Evolutionary conservation across 441 rosid species (phyloP).

Genomic region (Raphanus hybrid): DNA sequence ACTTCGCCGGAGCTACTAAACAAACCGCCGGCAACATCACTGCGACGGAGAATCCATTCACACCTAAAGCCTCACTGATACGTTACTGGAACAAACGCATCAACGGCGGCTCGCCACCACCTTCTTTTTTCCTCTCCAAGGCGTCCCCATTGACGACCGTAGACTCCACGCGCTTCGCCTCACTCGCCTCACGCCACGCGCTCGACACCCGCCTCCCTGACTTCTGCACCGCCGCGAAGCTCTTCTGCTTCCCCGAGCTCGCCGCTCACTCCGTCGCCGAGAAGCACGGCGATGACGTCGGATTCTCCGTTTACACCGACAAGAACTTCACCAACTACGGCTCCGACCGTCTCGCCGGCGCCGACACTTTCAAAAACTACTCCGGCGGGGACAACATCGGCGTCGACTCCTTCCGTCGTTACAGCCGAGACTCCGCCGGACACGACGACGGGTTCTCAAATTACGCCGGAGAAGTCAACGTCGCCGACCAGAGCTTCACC

Average conservation of each 20-base stretch:
- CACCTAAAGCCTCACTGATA: constrained; percentile 53
- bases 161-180: constrained; percentile 49
- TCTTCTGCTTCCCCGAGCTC: constrained; percentile 55
- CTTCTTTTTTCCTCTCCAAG: constrained; percentile 57
- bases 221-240: constrained; percentile 59
- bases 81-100: constrained; percentile 69
- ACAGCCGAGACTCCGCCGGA: constrained; percentile 64
- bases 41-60: constrained; percentile 51
- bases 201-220: constrained; percentile 46
- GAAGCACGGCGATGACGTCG: constrained; percentile 44
- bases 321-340: constrained; percentile 81
- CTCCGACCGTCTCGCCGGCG: constrained; percentile 49
- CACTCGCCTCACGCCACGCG: constrained; percentile 46
- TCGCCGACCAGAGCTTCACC: constrained; percentile 76
- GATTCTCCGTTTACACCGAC: constrained; percentile 49
- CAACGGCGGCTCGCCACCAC: constrained; percentile 39
- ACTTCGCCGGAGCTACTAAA: constrained; percentile 22
- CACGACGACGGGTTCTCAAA: constrained; percentile 54
- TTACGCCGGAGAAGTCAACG: constrained; percentile 65
- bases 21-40: constrained; percentile 15
- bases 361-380: constrained; percentile 66
- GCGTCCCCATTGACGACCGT: constrained; percentile 53
- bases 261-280: neutral
- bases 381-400: constrained; percentile 56
- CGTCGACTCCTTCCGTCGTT: constrained; percentile 69